phyloP scores from a whole-genome alignment of 768 basidiomycete species.

The Boletus rubescentipes region DNA sequence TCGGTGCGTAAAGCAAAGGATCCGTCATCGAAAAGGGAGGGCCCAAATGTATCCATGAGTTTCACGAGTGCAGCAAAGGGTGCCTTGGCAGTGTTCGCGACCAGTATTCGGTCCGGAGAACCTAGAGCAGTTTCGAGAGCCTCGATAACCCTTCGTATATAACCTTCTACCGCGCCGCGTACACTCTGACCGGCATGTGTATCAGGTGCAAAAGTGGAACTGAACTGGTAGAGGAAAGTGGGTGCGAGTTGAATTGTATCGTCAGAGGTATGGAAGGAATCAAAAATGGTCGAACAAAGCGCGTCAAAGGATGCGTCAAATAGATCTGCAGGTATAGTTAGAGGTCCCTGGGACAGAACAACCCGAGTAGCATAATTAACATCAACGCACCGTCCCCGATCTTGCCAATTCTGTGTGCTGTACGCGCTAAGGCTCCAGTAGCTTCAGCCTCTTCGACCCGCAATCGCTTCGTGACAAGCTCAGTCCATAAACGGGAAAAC shows the following conservation, averaged over 20 bases:
- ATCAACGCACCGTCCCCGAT: conserved; percentile 40
- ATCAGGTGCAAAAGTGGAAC: conserved; percentile 33
- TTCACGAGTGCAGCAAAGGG: conserved; percentile 36
- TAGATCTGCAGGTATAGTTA: conserved; percentile 35
- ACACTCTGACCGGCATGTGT: conserved; percentile 16
- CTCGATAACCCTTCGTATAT: conserved; percentile 25
- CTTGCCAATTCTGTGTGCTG: conserved; percentile 43
- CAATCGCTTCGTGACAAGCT: conserved; percentile 42
- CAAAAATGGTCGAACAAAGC: conserved; percentile 28
- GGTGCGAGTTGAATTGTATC: conserved; percentile 36
- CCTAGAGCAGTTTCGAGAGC: conserved; percentile 17
- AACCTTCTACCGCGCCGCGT: conserved; percentile 11
- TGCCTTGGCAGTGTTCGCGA: background rate
- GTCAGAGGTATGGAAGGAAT: background rate
- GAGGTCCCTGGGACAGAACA: conserved; percentile 26
- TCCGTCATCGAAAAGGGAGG: conserved; percentile 46
- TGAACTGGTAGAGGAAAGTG: conserved; percentile 46
- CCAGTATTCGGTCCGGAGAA: background rate
- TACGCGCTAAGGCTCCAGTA: conserved; percentile 44
- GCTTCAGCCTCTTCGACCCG: conserved; percentile 47
- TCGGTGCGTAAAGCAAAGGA: conserved; percentile 47
- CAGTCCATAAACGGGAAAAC: conserved; percentile 48
- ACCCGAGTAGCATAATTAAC: conserved; percentile 21
- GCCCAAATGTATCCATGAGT: conserved; percentile 53
- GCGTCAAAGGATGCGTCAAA: conserved; percentile 50